phyloP scores from a whole-genome alignment of 1,284 basidiomycete species.

The Athelia psychrophila region DNA sequence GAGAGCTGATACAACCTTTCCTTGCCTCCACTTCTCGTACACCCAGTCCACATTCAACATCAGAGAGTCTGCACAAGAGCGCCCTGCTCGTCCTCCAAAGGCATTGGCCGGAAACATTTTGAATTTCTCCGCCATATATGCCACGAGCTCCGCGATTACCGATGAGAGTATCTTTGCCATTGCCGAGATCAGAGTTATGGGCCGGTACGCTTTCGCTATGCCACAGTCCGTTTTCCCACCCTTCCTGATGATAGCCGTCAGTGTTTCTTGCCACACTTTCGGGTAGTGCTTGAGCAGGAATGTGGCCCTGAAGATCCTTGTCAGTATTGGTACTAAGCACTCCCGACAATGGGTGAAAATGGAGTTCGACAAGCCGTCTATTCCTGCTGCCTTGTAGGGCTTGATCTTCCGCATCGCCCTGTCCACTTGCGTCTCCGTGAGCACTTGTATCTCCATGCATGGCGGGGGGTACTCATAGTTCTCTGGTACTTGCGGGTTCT shows the following conservation, averaged over 20 bases:
- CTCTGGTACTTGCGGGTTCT: not conserved
- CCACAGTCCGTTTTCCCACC: constrained; percentile 34
- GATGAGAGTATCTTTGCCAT: constrained; percentile 31
- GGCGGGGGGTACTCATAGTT: not conserved
- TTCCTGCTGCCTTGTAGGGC: constrained; percentile 33
- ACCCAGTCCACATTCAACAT: constrained; percentile 25
- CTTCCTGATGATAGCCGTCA: constrained; percentile 36
- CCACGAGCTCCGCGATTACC: constrained; percentile 19
- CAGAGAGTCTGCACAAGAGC: constrained; percentile 35
- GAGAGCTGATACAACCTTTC: constrained; percentile 26
- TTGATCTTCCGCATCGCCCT: constrained; percentile 4
- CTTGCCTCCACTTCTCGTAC: constrained; percentile 30
- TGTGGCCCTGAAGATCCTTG: constrained; percentile 25
- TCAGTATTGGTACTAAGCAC: constrained; percentile 22
- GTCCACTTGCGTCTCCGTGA: not conserved
- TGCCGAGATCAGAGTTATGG: constrained; percentile 35
- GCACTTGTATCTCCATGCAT: not conserved
- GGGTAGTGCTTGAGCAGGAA: constrained; percentile 26
- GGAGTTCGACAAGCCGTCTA: constrained; percentile 31
- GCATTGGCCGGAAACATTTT: constrained; percentile 22
- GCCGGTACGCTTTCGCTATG: constrained; percentile 31
- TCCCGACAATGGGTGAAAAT: constrained; percentile 24
- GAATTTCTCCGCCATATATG: constrained; percentile 17
- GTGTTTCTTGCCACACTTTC: constrained; percentile 25
- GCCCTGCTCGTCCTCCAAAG: constrained; percentile 31